Base-by-base conservation (phyloP, 225 moss, liverwort and hornwort genomes). In the Straminergon stramineum region DNA sequence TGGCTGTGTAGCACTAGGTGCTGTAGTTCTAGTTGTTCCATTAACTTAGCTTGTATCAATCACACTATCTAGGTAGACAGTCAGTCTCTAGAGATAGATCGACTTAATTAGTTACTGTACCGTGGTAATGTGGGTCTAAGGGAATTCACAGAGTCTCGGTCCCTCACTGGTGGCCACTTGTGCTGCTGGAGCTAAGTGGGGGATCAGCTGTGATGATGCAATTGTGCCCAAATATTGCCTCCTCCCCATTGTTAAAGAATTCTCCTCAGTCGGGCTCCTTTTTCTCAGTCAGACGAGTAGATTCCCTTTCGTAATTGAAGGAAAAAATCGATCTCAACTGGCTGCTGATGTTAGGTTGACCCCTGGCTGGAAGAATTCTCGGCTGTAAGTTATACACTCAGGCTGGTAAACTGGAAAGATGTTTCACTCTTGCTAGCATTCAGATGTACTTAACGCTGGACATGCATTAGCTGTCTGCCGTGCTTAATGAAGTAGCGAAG, bases 1-100 rank as follows among this genome's bases (percentile, higher is more conserved):
- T 77, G 85, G 52, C 93, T 93, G 93, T 93, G 91, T 85, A 73
- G 88, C 89, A 64, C 28, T 87, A 82, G 80, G 85, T 89, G 85
- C 83, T 78, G 56, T 85, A 85, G 51, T 37, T 84, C 52, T 67
- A 67, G 84, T 35, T 41, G 60, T 81, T 81, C 61, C 41, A 81
- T 81, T 17, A 60, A 41, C 58, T 80, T 80, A 58, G 17, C 45
- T 43, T 63, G 63, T 82, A 80, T 58, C 17, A 18, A 79, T 39
- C 39, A 39, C 60, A 17, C 41, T 39, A 60, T 60, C 60, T 41
- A 80, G 58, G 60, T 41, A 60, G 60, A 28, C 58, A 58, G 57
- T 27, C 58, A 18, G 9, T 58, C 82, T 82, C 43, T 82, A 31
- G 82, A 66, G 17, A 34, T 52, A 26, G 83, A 66, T 37, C 32